These are phyloP conservation scores for Achaetomium macrosporum DNA, from an alignment of 2,329 filamentous ascomycete species.

Conservation along the genomic window DNA sequence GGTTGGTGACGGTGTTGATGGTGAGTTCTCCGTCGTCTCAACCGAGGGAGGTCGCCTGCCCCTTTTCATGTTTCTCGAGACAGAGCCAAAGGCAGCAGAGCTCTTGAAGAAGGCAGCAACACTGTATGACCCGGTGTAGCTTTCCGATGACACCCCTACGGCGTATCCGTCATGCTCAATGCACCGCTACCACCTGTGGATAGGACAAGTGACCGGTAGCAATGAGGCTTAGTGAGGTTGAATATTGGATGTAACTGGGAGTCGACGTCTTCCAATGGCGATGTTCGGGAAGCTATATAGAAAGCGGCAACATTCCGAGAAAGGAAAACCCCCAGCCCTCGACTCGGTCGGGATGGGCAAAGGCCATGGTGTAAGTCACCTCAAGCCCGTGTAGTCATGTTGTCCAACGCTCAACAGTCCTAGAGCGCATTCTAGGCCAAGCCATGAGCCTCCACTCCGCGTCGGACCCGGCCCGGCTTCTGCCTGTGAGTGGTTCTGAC, in stretches of 20 bases:
- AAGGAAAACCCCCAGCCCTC: not conserved
- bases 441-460: not conserved
- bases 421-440: not conserved
- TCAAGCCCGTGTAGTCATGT: not conserved
- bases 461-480: conserved; percentile 11
- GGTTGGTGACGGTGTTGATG: not conserved
- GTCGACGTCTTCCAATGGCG: conserved; percentile 5
- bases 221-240: conserved; percentile 2
- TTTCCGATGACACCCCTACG: conserved; percentile 8
- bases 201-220: not conserved
- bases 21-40: not conserved
- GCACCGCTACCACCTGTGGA: not conserved
- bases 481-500: conserved; percentile 20
- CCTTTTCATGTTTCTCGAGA: conserved; percentile 20
- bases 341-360: not conserved
- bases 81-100: not conserved
- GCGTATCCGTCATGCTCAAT: conserved; percentile 14
- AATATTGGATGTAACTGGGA: conserved; percentile 5
- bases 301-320: conserved; percentile 18
- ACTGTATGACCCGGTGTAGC: conserved; percentile 6
- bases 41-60: conserved; percentile 11
- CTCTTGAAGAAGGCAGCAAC: conserved; percentile 2
- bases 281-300: conserved; percentile 25
- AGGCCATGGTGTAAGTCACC: not conserved
- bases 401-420: not conserved